Conservation (phyloP, 2,329 filamentous ascomycete genomes). For the Coniella vitis region DNA sequence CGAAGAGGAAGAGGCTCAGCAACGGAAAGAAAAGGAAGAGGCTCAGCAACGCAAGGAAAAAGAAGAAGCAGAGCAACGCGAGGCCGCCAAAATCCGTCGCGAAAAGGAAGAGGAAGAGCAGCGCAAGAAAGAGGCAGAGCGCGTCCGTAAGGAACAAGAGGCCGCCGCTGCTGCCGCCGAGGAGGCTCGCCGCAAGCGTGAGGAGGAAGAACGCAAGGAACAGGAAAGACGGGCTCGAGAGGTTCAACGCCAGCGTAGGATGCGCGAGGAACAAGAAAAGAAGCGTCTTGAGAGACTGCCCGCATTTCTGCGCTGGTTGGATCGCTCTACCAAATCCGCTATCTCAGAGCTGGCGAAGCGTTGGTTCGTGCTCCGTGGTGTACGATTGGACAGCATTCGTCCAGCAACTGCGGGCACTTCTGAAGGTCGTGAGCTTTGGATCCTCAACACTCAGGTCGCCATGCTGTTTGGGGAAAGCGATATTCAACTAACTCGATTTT, state of each 20-base stretch:
- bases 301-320: slow-evolving; percentile 55
- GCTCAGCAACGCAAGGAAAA: slow-evolving; percentile 37
- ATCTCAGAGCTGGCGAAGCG: slow-evolving; percentile 42
- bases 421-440: slow-evolving; percentile 58
- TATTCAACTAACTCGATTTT: slow-evolving; percentile 50
- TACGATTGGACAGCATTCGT: slow-evolving; percentile 57
- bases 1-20: slow-evolving; percentile 27
- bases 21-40: slow-evolving; percentile 37
- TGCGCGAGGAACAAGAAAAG: slow-evolving; percentile 49
- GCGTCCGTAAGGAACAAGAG: slow-evolving; percentile 37
- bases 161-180: slow-evolving; percentile 35
- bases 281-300: slow-evolving; percentile 51
- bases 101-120: slow-evolving; percentile 39
- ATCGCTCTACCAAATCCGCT: slow-evolving; percentile 45
- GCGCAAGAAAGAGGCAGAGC: slow-evolving; percentile 34
- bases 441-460: slow-evolving; percentile 58
- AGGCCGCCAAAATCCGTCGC: slow-evolving; percentile 43
- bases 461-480: slow-evolving; percentile 60
- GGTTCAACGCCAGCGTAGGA: slow-evolving; percentile 35
- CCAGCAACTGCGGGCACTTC: slow-evolving; percentile 44
- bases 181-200: slow-evolving; percentile 41
- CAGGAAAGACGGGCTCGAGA: slow-evolving; percentile 42
- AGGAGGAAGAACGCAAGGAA: slow-evolving; percentile 46
- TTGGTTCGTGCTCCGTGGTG: slow-evolving; percentile 52
- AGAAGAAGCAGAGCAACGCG: slow-evolving; percentile 41